phyloP scores from a whole-genome alignment of 345 rosid genomes.

The Carallia brachiata region DNA sequence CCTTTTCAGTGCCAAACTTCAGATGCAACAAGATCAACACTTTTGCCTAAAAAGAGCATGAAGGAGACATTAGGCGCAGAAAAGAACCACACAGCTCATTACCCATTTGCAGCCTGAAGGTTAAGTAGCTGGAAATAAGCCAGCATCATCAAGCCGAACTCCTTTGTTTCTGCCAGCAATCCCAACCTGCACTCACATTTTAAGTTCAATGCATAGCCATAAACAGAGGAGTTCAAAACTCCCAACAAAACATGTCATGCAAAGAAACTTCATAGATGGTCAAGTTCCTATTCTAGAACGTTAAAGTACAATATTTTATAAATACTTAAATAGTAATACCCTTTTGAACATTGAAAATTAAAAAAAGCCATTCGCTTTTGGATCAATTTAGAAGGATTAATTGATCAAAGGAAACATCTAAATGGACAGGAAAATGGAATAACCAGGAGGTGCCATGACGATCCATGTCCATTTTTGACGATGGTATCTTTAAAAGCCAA shows the following conservation, averaged over 20 bases:
- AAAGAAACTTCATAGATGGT: neutral
- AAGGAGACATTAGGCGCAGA: neutral
- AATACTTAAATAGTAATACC: no score
- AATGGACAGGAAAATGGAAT: no score
- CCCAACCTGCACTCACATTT: constrained; percentile 57
- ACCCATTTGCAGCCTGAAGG: constrained; percentile 78
- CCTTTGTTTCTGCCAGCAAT: constrained; percentile 86
- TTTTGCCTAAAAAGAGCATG: neutral
- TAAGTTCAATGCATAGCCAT: neutral
- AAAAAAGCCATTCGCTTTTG: no score
- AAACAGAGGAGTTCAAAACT: neutral
- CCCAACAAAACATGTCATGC: neutral
- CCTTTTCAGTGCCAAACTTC: constrained; percentile 58
- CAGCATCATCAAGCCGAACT: constrained; percentile 81
- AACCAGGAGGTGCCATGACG: no score
- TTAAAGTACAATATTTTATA: no score
- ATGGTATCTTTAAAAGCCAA: neutral
- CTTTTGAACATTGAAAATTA: no score
- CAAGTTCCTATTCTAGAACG: no score
- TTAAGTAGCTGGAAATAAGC: constrained; percentile 74
- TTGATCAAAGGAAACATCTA: no score
- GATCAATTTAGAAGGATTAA: no score
- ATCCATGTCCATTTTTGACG: no score
- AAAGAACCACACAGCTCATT: constrained; percentile 10
- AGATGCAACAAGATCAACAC: constrained; percentile 34